Base-by-base conservation (phyloP, 495 filamentous ascomycete species). In the Aspergillus coremiiformis region DNA sequence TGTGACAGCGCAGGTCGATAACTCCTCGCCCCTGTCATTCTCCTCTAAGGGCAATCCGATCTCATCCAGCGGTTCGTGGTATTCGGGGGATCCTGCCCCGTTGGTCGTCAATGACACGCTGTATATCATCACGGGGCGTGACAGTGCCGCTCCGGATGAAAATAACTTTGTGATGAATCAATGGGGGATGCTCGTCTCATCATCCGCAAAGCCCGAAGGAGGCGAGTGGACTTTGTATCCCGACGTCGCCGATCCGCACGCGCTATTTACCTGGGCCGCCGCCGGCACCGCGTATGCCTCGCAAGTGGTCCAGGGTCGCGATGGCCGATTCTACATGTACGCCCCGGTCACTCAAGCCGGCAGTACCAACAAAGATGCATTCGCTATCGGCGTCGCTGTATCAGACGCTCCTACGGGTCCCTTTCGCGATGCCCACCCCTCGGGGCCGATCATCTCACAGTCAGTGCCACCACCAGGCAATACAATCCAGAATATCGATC, bases 121-220 rank as follows among this genome's bases (percentile, higher is more conserved):
- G 9, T 48, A 48, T 32, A 48, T 48, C 20, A 39, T 48, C 46
- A 48, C 46, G 8, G 46, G 46, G 17, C 46, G 22, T 5, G 46
- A 48, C 32, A 39, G 24, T 4, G 46, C 46, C 6, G 3, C 46
- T 5, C 4, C 46, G 9, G 15, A 48, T 20, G 27, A 48, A 17
- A 48, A 48, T 24, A 17, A 30, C 17, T 48, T 48, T 21, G 32
- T 19, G 17, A 48, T 48, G 29, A 35, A 35, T 14, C 29, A 48
- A 26, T 48, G 46, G 46, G 46, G 46, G 15, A 35, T 48, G 29
- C 32, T 48, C n/a, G 29, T 15, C 29, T 48, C 46, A 15, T 21
- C 29, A 5, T 39, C 46, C 2, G n/a, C 46, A 14, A 32, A 39
- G 7, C 19, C 46, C 0, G 21, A 48, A 5, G 46, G 46, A 12